phyloP scores from a whole-genome alignment of 164 flowering plant species.

The Stephania japonica region DNA sequence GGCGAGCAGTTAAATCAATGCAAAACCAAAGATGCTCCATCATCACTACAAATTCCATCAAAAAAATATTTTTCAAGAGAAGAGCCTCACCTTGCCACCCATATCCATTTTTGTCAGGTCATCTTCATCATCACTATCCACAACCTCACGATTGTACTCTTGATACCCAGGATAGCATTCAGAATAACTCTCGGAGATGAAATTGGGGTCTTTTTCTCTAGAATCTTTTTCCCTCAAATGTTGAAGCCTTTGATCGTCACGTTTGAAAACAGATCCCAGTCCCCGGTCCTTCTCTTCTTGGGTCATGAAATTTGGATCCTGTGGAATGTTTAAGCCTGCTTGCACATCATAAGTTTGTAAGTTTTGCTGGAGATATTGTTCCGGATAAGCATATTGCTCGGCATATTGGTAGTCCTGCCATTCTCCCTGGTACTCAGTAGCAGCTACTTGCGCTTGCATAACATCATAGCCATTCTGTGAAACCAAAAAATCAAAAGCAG shows the following conservation, averaged over 20 bases:
- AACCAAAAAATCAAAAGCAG: slow-evolving; percentile 8
- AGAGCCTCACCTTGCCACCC: slow-evolving; percentile 84
- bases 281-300: slow-evolving; percentile 99
- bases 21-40: not conserved
- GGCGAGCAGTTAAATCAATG: not conserved
- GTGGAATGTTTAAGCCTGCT: slow-evolving; percentile 32
- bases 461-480: slow-evolving; percentile 77
- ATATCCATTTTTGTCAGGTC: slow-evolving; percentile 98
- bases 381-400: slow-evolving; percentile 80
- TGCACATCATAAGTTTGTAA: slow-evolving; percentile 58
- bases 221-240: slow-evolving; percentile 94
- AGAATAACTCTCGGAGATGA: slow-evolving; percentile 94
- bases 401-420: slow-evolving; percentile 90
- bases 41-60: not conserved
- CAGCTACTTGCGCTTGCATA: slow-evolving; percentile 59
- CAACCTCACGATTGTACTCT: slow-evolving; percentile 90
- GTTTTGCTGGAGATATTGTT: slow-evolving; percentile 69
- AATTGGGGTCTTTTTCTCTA: slow-evolving; percentile 96
- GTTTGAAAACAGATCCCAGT: slow-evolving; percentile 95
- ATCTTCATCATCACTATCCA: slow-evolving; percentile 90
- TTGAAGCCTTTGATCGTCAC: slow-evolving; percentile 91
- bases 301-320: slow-evolving; percentile 85
- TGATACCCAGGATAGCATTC: slow-evolving; percentile 99
- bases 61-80: not conserved
- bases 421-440: slow-evolving; percentile 69